Base-by-base conservation (phyloP, 1,284 basidiomycete species). In the Inonotus hispidus region DNA sequence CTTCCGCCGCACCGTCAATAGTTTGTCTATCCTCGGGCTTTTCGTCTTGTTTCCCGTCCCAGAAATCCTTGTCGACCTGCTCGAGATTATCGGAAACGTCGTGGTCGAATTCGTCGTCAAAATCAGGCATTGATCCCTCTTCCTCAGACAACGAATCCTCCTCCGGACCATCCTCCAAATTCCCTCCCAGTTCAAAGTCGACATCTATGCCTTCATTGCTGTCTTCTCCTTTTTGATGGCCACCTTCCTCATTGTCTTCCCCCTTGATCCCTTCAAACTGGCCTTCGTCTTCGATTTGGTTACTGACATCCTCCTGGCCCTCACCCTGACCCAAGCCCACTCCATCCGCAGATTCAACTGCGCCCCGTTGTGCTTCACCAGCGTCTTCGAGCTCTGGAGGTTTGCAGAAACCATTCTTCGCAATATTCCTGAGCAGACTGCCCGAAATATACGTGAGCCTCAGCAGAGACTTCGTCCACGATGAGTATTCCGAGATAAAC, bases 221-320 rank as follows among this genome's bases (percentile, higher is more conserved):
- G 67, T 92, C 86, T 39, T 92, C 85, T 53, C 82, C 81, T 79
- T 91, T 88, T 71, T 73, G 63, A 49, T 75, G 25, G 10, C 82
- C 85, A 58, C 90, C 84, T 23, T 84, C 80, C 56, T 90, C 82
- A 55, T 87, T 83, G 11, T 85, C 78, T 13, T 82, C 77, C 14
- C 79, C 74, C 47, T 89, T 84, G 21, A 99, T 77, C 1, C 97
- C 97, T 71, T 99, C 97, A 35, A 99, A 92, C 70, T 97, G 94
- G 69, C 92, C 91, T 72, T 99, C 95, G 63, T 98, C 93, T 68
- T 93, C 88, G 60, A 98, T 94, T 69, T 97, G 90, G 67, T 92
- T 89, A 76, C 91, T 94, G 58, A 95, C 88, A 68, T 97, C 90
- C 73, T 98, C 85, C 19, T 79, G 78, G 1, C 95, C 95, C 1